Evolutionary conservation across 2,329 filamentous ascomycete genomes (phyloP).

Genomic region (Exophiala lecanii-corni): DNA sequence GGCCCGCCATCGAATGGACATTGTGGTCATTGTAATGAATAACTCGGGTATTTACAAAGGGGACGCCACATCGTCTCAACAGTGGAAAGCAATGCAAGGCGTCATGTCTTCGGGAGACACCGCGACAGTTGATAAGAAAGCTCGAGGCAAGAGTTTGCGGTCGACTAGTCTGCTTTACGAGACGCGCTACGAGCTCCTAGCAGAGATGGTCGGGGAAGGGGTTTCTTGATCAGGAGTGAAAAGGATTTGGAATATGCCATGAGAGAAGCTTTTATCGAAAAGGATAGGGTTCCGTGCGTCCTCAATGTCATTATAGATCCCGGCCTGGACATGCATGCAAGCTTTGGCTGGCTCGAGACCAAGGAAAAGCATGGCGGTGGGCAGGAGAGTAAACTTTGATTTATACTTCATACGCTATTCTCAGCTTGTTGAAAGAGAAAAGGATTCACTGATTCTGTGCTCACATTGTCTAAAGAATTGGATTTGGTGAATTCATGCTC

Average conservation of each 20-base stretch:
- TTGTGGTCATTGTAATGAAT: conserved; percentile 54
- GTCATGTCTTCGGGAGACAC: conserved; percentile 35
- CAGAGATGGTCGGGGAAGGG: conserved; percentile 53
- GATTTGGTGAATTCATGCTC: no score
- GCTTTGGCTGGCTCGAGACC: conserved; percentile 35
- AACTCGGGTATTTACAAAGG: conserved; percentile 51
- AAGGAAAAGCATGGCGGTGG: conserved; percentile 23
- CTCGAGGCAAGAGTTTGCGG: conserved; percentile 37
- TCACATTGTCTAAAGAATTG: no score
- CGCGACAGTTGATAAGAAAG: conserved; percentile 14
- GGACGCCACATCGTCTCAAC: conserved; percentile 36
- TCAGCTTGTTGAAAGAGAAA: no score
- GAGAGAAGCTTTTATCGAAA: conserved; percentile 45
- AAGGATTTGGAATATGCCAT: conserved; percentile 50
- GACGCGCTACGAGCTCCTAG: conserved; percentile 52
- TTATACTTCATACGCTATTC: no score
- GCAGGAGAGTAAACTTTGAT: conserved; percentile 11
- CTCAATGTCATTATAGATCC: conserved; percentile 55
- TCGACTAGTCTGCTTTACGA: conserved; percentile 51
- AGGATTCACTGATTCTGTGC: no score
- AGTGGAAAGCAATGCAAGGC: conserved; percentile 43
- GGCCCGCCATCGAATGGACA: conserved; percentile 50
- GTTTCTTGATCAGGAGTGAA: conserved; percentile 49
- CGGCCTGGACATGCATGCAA: conserved; percentile 40
- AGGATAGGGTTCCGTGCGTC: conserved; percentile 42